phyloP scores from a whole-genome alignment of 805 yeast genomes.

The Brettanomyces naardenensis region DNA sequence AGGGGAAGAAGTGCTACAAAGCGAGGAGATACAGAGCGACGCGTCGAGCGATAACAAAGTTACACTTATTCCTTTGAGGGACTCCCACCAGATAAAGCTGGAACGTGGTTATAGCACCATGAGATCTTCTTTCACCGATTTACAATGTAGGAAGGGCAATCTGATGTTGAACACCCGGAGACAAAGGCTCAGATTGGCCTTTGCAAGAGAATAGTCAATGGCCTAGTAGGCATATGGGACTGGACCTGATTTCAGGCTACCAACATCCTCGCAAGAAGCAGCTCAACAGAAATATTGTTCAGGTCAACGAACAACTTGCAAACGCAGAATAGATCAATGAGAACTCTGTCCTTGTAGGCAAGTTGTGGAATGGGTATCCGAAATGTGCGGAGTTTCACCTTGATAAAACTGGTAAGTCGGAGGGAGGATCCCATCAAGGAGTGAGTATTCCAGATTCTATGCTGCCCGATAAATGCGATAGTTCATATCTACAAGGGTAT shows the following conservation, averaged over 20 bases:
- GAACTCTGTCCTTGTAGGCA: slow-evolving; percentile 63
- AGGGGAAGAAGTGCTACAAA: too few relatives aligned
- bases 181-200: slow-evolving; percentile 74
- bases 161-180: slow-evolving; percentile 54
- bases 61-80: too few relatives aligned
- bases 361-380: slow-evolving; percentile 73
- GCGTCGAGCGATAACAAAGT: too few relatives aligned
- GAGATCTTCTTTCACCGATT: not conserved
- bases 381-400: slow-evolving; percentile 64
- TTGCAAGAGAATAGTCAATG: slow-evolving; percentile 65
- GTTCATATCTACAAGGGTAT: too few relatives aligned
- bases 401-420: slow-evolving; percentile 54
- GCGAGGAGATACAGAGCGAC: too few relatives aligned
- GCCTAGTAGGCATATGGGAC: slow-evolving; percentile 48
- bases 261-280: slow-evolving; percentile 40
- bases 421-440: slow-evolving; percentile 19
- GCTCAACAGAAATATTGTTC: slow-evolving; percentile 61
- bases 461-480: too few relatives aligned
- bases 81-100: too few relatives aligned
- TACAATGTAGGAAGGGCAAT: not conserved
- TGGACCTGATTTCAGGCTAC: too few relatives aligned
- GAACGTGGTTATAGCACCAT: too few relatives aligned
- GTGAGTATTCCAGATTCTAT: too few relatives aligned
- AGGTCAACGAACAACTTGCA: slow-evolving; percentile 53
- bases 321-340: slow-evolving; percentile 59